Base-by-base conservation (phyloP, 2,329 filamentous ascomycete species). In the Arthrinium phaeospermum region DNA sequence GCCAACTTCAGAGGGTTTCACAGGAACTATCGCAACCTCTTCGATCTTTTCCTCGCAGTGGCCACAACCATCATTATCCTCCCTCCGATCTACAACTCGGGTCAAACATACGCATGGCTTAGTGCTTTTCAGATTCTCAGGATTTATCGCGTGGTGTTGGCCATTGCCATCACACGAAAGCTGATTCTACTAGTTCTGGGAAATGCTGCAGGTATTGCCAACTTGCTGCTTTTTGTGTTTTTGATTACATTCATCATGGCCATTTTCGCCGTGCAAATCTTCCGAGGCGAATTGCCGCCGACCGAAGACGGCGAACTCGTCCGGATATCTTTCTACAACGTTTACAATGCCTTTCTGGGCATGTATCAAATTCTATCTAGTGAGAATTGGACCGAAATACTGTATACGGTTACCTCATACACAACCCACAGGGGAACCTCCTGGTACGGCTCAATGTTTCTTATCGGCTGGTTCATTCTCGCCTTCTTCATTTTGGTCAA, bases 361-460 rank as follows among this genome's bases (percentile, higher is more conserved):
- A 98, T 99, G 95, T 99, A 99, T 80, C 94, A 98, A 82, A 91
- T 99, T 44, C 85, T 99, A 64, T 98, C 96, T 13, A 98, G 94
- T 78, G 96, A 99, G 80, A 94, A 98, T 79, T 99, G 96, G 96
- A 99, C 97, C 0, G 84, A 84, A 0, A 93, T 98, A 67, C 83
- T 99, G 72, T 99, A 98, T 84, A 91, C 89, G 72, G 91, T 95
- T 53, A 97, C 95, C 0, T 85, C 88, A 7, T 92, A 90, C 77
- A 91, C 93, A 13, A 87, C 87, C 13, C 78, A 80, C 7, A 90
- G 87, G 76, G 87, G 91, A 51, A 97, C 94, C n/a, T 90, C 93
- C 12, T 98, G 96, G 96, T 95, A 98, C 72, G 95, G 94, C 13
- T 95, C 96, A 12, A 88, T 94, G 1, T 98, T 99, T 77, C 88